Evolutionary conservation across 306 rosid genomes (phyloP).

Genomic region (Psophocarpus tetragonolobus): DNA sequence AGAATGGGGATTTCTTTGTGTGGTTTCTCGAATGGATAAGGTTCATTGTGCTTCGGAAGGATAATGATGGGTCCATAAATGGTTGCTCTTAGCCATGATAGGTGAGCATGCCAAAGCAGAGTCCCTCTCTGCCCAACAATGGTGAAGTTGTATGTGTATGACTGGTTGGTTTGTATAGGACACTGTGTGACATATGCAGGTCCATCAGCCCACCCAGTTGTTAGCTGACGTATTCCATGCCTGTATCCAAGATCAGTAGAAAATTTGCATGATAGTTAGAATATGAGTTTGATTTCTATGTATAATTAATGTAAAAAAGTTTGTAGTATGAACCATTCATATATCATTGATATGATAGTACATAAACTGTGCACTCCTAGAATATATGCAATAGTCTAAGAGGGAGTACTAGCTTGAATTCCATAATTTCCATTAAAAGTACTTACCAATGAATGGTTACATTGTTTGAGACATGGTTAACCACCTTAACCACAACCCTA

Average conservation of each 20-base stretch:
- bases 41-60: conserved; percentile 62
- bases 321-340: background rate
- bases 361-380: no score
- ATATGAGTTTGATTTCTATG: background rate
- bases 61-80: conserved; percentile 77
- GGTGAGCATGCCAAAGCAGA: conserved; percentile 81
- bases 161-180: conserved; percentile 68
- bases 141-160: conserved; percentile 74
- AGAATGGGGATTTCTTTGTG: conserved; percentile 65
- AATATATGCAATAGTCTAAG: background rate
- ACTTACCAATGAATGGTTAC: conserved; percentile 81
- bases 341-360: background rate
- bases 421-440: background rate
- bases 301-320: background rate
- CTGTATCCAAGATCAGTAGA: conserved; percentile 36
- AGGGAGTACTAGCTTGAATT: background rate
- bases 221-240: conserved; percentile 76
- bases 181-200: conserved; percentile 91
- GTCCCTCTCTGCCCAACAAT: conserved; percentile 80
- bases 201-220: conserved; percentile 82
- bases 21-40: conserved; percentile 78
- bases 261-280: background rate
- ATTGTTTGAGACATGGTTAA: conserved; percentile 63
- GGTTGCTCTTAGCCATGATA: conserved; percentile 77
- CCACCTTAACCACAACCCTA: conserved; percentile 60